Evolutionary conservation across 2,329 filamentous ascomycete genomes (phyloP), one percentile per base, ranked within the genome.

Genomic region (Ceratocystis albifundus): DNA sequence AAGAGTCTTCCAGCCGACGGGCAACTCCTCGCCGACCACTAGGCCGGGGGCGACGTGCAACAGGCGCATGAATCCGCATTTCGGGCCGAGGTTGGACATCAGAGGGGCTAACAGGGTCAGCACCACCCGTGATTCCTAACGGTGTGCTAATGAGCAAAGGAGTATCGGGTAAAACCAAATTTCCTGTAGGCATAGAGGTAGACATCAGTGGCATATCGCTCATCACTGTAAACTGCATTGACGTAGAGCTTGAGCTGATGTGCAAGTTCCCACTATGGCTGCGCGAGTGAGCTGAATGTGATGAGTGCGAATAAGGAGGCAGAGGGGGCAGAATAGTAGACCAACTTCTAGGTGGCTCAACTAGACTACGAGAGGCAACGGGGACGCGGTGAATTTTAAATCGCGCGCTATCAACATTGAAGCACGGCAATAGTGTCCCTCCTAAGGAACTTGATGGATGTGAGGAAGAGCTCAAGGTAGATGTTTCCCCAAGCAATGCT

Each of bases 91-190:
- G 0, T 79, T 80, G 2, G 25, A 17, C 15, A 32, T 36, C 15
- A 6, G 15, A 28, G 22, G 55, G 28, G 6, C 17, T 6, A 20
- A 17, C 12, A 15, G 15, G 17, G 15, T 59, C 32, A 25, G 55
- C 12, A 20, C 55, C 55, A 8, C 82, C 82, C 0, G 77, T 75
- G 7, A 84, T 77, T 17, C 83, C 83, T 8, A 74, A 78, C 0
- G 82, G 82, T 2, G 83, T 85, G 72, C 82, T 85, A 65, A 85
- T 85, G 30, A 85, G 75, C 3, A 83, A 82, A 15, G 65, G 61
- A 6, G 61, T 59, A 53, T 67, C 61, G 1, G 50, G 55, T 22
- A 15, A 50, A 55, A 22, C 7, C 12, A 65, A 22, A 61, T 12
- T 48, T 25, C 22, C 50, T 28, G 55, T 36, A 59, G 55, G 55